Conservation (phyloP, 2,329 filamentous ascomycete species). For the Xylaria multiplex region DNA sequence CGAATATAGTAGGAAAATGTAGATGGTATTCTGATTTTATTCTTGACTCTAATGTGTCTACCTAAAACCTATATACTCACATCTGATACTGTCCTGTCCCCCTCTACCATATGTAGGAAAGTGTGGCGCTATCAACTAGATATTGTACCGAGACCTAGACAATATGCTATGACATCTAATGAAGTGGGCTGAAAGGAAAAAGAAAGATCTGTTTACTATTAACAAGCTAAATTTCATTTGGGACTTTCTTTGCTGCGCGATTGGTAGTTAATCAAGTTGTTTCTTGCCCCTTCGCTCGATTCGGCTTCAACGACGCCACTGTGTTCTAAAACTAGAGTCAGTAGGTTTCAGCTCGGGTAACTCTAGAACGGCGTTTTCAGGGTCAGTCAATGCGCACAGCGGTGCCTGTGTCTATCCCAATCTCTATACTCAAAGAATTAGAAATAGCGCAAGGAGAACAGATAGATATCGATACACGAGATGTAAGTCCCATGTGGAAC, state of each 20-base stretch:
- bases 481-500: too few relatives aligned
- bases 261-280: slow-evolving; percentile 10
- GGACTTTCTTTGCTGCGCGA: slow-evolving; percentile 1
- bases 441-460: background rate
- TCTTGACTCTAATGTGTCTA: background rate
- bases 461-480: too few relatives aligned
- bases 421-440: background rate
- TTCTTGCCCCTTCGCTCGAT: slow-evolving; percentile 6
- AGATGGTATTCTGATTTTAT: background rate
- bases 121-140: background rate
- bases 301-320: slow-evolving; percentile 5
- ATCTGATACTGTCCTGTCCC: background rate
- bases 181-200: background rate
- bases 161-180: background rate
- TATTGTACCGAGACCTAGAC: background rate
- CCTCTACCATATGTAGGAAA: background rate
- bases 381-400: too few relatives aligned
- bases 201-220: slow-evolving; percentile 12
- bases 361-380: too few relatives aligned
- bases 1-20: background rate
- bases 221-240: slow-evolving; percentile 14
- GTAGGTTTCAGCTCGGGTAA: background rate
- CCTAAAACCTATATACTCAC: slow-evolving; percentile 3
- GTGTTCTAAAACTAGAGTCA: background rate
- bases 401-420: too few relatives aligned